Evolutionary conservation across 805 yeast species (phyloP).

Genomic region (Yarrowia porcina): DNA sequence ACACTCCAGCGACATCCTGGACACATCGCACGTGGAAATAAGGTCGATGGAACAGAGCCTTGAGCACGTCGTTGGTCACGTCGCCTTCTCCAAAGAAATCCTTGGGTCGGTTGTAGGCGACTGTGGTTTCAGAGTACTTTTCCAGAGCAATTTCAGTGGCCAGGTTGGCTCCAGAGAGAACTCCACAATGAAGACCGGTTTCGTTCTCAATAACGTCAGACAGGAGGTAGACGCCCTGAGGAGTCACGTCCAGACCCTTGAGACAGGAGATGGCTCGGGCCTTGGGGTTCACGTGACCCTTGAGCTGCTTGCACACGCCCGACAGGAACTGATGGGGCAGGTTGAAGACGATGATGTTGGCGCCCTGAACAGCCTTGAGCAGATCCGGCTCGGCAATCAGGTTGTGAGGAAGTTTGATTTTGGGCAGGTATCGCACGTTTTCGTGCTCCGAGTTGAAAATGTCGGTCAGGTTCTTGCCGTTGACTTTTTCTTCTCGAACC

Average conservation of each 20-base stretch:
- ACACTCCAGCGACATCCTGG: slow-evolving; percentile 92
- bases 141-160: slow-evolving; percentile 96
- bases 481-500: slow-evolving; percentile 82
- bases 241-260: slow-evolving; percentile 88
- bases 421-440: slow-evolving; percentile 93
- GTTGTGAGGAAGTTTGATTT: slow-evolving; percentile 78
- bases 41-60: slow-evolving; percentile 89
- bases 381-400: slow-evolving; percentile 84
- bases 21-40: slow-evolving; percentile 95
- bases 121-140: slow-evolving; percentile 97
- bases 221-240: slow-evolving; percentile 79
- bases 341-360: slow-evolving; percentile 88
- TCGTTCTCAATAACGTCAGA: slow-evolving; percentile 75
- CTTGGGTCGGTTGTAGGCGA: slow-evolving; percentile 76
- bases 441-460: slow-evolving; percentile 88
- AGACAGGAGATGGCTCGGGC: slow-evolving; percentile 92
- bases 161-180: slow-evolving; percentile 92
- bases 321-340: slow-evolving; percentile 96
- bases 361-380: slow-evolving; percentile 67
- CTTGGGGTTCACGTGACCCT: slow-evolving; percentile 65
- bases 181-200: slow-evolving; percentile 90
- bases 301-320: slow-evolving; percentile 68
- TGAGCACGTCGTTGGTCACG: slow-evolving; percentile 67
- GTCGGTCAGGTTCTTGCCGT: slow-evolving; percentile 80
- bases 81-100: slow-evolving; percentile 65